Evolutionary conservation across 2,329 filamentous ascomycete genomes (phyloP).

Genomic region (Neofusicoccum kwambonambiense): DNA sequence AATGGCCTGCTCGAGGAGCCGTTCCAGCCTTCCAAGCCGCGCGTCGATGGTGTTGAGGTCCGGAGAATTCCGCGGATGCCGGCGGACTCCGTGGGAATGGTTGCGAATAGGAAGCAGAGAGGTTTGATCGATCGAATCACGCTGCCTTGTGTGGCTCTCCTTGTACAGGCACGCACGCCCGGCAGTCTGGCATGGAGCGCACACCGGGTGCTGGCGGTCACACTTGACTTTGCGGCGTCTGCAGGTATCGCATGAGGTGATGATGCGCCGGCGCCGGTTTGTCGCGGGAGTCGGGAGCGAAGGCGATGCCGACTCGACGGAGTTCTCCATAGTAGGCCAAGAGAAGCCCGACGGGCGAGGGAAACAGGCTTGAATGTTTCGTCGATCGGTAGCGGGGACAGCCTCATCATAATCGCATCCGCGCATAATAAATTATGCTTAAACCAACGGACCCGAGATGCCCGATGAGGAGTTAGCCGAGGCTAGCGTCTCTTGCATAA

Average conservation of each 20-base stretch:
- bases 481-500: not conserved
- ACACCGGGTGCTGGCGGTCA: constrained; percentile 37
- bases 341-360: not conserved
- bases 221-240: constrained; percentile 38
- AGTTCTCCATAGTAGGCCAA: not conserved
- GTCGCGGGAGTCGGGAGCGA: not conserved
- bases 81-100: not conserved
- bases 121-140: not conserved
- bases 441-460: not conserved
- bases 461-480: not conserved
- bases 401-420: not conserved
- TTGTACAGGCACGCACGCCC: constrained; percentile 36
- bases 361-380: not conserved
- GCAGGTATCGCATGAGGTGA: constrained; percentile 39
- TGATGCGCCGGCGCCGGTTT: constrained; percentile 14
- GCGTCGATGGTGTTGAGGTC: constrained; percentile 20
- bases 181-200: constrained; percentile 36
- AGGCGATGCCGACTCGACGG: not conserved
- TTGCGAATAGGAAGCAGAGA: not conserved
- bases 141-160: not conserved
- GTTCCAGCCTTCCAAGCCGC: constrained; percentile 36
- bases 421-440: not conserved
- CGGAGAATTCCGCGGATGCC: constrained; percentile 24
- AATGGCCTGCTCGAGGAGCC: constrained; percentile 27
- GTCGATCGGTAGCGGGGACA: not conserved